Evolutionary conservation across 257 asterid species (phyloP), one percentile per base, ranked within the genome.

Genomic region (Solanum clarkiae): DNA sequence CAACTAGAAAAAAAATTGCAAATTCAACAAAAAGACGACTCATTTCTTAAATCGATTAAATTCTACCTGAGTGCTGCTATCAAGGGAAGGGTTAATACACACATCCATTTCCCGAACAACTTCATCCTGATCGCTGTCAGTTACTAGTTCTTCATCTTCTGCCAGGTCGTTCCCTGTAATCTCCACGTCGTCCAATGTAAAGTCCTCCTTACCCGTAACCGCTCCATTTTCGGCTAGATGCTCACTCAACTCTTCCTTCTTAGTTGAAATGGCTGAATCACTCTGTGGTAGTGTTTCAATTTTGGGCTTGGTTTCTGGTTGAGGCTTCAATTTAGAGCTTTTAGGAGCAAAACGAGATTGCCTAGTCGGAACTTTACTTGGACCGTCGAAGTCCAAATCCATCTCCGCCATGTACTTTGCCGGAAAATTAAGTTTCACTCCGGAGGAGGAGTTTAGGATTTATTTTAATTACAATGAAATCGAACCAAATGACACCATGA

Each of bases 71-170:
- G 95, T 87, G 79, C 86, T 81, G 42, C 89, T 87, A 88, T 90
- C 95, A 79, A 88, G 9, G 11, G 92, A 86, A 82, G 95, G 97
- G 82, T 89, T 74, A 53, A 92, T 86, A 87, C 90, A 95, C 63
- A 96, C 94, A 40, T 95, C 98, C 32, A 96, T 89, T 91, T 96
- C 98, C 44, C 93, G 91, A 84, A 93, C 93, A 45, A 96, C 85
- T 77, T 85, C 90, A 85, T 92, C 98, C 60, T 80, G 92, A 10
- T 10, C 94, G 36, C 60, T 84, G 13, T 70, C 89, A 49, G 65
- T 54, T 10, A 89, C 92, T 51, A 44, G 92, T n/a, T 42, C 70
- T n/a, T 63, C 71, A 12, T 63, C 86, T 62, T 83, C 86, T 62
- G 80, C 85, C 42, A 86, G 60, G 62, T 49, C 36, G 12, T 44